Percentiles rank a stretch among this genome's conserved stretches.
Conservation (phyloP, 2,329 filamentous ascomycete genomes). For the Curvularia lunata region DNA sequence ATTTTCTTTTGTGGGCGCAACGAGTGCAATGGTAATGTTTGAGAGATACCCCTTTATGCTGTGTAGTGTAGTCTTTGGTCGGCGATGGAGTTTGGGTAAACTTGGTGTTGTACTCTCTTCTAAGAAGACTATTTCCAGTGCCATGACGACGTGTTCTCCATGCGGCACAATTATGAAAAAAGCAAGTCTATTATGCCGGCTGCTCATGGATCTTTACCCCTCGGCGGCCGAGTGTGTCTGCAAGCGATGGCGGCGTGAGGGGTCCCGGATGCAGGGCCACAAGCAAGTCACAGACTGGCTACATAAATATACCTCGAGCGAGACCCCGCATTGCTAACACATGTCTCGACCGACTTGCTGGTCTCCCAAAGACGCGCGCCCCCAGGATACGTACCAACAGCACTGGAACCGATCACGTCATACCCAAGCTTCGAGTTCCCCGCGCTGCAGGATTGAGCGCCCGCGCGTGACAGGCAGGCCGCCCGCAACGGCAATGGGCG, state of each 20-base stretch:
- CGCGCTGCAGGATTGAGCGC: slow-evolving; percentile 16
- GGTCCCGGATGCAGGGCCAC: slow-evolving; percentile 11
- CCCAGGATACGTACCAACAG: not conserved
- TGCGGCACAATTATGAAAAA: not conserved
- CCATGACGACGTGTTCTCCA: not conserved
- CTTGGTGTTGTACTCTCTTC: not conserved
- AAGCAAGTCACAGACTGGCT: not conserved
- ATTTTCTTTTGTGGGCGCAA: not conserved
- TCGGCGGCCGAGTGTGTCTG: not conserved
- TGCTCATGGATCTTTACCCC: not conserved
- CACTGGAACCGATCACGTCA: slow-evolving; percentile 13
- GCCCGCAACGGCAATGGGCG: slow-evolving; percentile 20
- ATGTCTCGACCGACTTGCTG: not conserved
- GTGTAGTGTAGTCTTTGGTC: not conserved
- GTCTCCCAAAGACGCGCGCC: not conserved
- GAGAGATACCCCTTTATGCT: slow-evolving; percentile 3
- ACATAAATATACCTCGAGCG: not conserved
- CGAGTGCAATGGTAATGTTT: not conserved
- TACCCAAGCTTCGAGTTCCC: slow-evolving; percentile 16
- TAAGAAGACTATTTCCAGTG: not conserved
- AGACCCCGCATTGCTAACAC: not conserved
- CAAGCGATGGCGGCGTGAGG: not conserved
- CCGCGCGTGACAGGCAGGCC: slow-evolving; percentile 21
- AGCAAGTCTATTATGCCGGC: not conserved
- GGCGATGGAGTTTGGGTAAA: not conserved